Evolutionary conservation across 108 stramenopile species (phyloP), one percentile per base, ranked within the genome.

Genomic region (Craspedostauros australis): DNA sequence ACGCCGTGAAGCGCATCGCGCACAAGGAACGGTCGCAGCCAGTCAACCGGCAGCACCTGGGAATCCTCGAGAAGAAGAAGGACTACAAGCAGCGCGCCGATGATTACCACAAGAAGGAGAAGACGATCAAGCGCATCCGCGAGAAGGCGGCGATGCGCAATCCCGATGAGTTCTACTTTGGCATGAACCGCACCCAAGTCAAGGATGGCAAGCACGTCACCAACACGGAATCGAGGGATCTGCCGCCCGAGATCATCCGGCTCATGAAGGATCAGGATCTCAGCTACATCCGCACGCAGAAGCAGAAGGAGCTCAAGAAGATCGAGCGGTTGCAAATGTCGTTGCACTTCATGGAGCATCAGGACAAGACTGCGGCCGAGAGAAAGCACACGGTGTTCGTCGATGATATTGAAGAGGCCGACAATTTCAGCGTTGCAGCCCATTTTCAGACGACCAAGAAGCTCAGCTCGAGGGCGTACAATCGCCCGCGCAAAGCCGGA

Each of bases 121-220:
- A 82, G 28, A 61, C 71, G 1, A 51, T 98, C 46, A 72, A 59
- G 32, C 54, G 72, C 16, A 75, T 98, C 66, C 61, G 82, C 9
- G 56, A 59, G 16, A 93, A 90, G 50, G 93, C 91, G 8, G 54
- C 86, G 19, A 80, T 93, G 76, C 68, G 91, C 46, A 99, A 99
- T 61, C 95, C 95, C 0, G 99, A 99, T 64, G 99, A 99, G 80
- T 99, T 97, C 66, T 99, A 99, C 68, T 95, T 96, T 73, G 92
- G 80, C n/a, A 98, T 99, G 99, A 58, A 91, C 47, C 81, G 72
- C 21, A 45, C 84, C 1, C 72, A 86, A 50, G 84, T 94, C 16
- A 74, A 82, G 57, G 72, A 73, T 45, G 80, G 80, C 15, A 67
- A 80, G 39, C 57, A 72, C 19, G 77, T 68, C 63, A 74, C 72